Conservation (phyloP, 148 eudicot genomes). For the Cornus controversa region DNA sequence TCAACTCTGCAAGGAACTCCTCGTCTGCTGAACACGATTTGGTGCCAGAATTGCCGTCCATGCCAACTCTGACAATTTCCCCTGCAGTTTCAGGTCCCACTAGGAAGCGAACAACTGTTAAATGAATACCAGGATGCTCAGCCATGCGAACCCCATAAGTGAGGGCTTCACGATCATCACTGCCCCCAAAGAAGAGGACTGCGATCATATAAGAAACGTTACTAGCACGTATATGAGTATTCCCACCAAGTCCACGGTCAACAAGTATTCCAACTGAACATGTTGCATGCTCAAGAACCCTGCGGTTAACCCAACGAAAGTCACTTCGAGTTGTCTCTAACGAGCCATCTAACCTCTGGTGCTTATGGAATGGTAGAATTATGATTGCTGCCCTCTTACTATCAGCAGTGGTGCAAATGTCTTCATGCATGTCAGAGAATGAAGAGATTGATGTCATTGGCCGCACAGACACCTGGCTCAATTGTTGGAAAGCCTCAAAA, state of each 20-base stretch:
- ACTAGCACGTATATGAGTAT: slow-evolving; percentile 20
- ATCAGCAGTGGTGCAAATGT: slow-evolving; percentile 36
- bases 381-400: slow-evolving; percentile 28
- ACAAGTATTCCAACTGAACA: slow-evolving; percentile 49
- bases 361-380: slow-evolving; percentile 39
- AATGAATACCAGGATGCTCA: slow-evolving; percentile 32
- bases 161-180: slow-evolving; percentile 25
- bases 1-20: background rate
- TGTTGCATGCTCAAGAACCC: slow-evolving; percentile 43
- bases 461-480: slow-evolving; percentile 25
- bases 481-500: slow-evolving; percentile 30
- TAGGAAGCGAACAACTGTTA: slow-evolving; percentile 17
- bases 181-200: slow-evolving; percentile 19
- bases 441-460: slow-evolving; percentile 31
- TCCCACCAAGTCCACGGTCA: slow-evolving; percentile 38
- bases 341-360: slow-evolving; percentile 18
- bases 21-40: background rate
- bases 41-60: too few relatives aligned
- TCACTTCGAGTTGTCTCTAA: slow-evolving; percentile 11
- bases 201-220: slow-evolving; percentile 9
- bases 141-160: slow-evolving; percentile 26
- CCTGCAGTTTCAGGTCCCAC: background rate
- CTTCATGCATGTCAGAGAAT: slow-evolving; percentile 32
- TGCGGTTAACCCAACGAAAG: slow-evolving; percentile 27
- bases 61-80: background rate